phyloP scores from a whole-genome alignment of 2,329 filamentous ascomycete species.

The Ampelomyces quisqualis region DNA sequence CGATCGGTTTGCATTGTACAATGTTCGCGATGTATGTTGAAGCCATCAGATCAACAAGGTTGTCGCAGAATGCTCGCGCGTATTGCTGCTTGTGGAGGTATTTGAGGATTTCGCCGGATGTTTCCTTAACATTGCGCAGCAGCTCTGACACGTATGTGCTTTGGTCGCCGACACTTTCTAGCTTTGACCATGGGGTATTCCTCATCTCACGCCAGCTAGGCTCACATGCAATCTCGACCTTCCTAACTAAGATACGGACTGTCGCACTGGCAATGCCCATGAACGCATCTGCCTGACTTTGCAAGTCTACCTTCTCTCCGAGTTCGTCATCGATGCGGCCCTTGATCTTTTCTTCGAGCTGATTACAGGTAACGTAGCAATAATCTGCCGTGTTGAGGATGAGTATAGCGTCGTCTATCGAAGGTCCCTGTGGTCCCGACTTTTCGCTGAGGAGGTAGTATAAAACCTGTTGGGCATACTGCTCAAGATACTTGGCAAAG shows the following conservation, averaged over 20 bases:
- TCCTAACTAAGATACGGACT: conserved; percentile 78
- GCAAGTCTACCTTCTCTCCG: conserved; percentile 74
- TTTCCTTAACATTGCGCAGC: conserved; percentile 68
- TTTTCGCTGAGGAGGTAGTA: conserved; percentile 68
- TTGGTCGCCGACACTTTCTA: conserved; percentile 91
- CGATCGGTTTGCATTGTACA: conserved; percentile 85
- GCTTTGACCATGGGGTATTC: conserved; percentile 90
- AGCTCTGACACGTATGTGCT: conserved; percentile 88
- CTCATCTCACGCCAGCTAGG: conserved; percentile 95
- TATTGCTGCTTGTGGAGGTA: conserved; percentile 89
- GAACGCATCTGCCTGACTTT: conserved; percentile 91
- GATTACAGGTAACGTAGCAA: conserved; percentile 89
- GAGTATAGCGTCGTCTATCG: conserved; percentile 75
- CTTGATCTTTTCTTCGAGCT: conserved; percentile 93
- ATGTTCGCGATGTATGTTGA: conserved; percentile 79
- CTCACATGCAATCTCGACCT: conserved; percentile 80
- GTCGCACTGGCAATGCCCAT: conserved; percentile 90
- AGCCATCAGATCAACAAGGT: conserved; percentile 85
- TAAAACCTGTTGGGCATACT: conserved; percentile 91
- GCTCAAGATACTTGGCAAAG: conserved; percentile 89
- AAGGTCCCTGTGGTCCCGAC: conserved; percentile 56
- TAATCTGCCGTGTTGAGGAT: conserved; percentile 97
- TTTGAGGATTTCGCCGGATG: conserved; percentile 71
- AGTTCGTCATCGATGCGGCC: conserved; percentile 81
- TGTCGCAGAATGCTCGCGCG: conserved; percentile 90